phyloP scores from a whole-genome alignment of 163 green algal genomes.

The Scenedesmus sp. region DNA sequence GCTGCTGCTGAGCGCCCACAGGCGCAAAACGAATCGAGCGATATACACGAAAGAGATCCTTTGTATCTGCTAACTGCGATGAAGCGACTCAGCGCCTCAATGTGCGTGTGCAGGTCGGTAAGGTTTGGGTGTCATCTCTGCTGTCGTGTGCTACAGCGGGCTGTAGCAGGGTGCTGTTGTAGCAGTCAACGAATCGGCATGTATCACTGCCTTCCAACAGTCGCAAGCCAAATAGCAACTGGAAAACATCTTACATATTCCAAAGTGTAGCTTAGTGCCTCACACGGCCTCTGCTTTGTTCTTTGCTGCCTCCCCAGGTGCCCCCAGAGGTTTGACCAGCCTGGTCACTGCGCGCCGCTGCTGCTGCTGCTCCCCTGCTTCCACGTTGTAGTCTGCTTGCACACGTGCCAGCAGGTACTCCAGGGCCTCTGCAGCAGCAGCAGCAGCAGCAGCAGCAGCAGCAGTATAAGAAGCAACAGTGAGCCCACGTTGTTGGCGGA shows the following conservation, averaged over 20 bases:
- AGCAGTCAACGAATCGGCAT: background rate
- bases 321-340: constrained; percentile 27
- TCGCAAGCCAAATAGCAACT: background rate
- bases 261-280: background rate
- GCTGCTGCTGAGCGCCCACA: background rate
- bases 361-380: constrained; percentile 6
- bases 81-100: background rate
- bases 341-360: constrained; percentile 1
- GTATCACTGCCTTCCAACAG: no score
- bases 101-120: background rate
- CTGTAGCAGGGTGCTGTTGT: background rate
- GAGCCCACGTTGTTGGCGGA: no score
- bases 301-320: background rate
- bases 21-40: background rate
- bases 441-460: background rate
- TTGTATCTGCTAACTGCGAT: background rate
- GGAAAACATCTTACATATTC: no score
- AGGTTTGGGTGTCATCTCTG: background rate
- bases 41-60: background rate
- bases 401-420: constrained; percentile 19
- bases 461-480: background rate
- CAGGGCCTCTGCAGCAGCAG: constrained; percentile 34
- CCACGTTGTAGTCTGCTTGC: background rate
- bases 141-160: background rate
- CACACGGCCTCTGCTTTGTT: background rate